A percentile compares a stretch with the other conserved stretches of the same genome.
Conservation (phyloP, 1,284 basidiomycete genomes). For the Trichosporon coremiiforme region DNA sequence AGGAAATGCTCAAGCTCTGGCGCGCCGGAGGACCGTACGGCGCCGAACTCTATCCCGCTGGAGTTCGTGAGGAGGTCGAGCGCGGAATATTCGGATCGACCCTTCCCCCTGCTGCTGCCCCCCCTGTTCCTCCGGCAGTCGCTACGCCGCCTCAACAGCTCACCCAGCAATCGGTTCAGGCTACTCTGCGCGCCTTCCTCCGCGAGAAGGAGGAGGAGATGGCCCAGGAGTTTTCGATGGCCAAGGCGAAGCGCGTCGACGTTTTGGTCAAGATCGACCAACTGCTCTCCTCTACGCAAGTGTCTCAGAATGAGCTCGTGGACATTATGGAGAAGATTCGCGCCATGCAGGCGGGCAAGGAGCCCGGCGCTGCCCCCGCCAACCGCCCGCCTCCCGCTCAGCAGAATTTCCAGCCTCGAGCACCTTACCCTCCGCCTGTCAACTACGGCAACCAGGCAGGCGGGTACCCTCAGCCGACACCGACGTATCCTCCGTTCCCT, state of each 20-base stretch:
- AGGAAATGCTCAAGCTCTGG: conserved; percentile 93
- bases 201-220: conserved; percentile 46
- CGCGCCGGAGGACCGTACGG: conserved; percentile 75
- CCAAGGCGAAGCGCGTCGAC: conserved; percentile 41
- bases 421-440: conserved; percentile 30
- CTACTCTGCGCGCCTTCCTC: conserved; percentile 36
- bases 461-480: conserved; percentile 16
- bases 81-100: conserved; percentile 46
- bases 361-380: conserved; percentile 40
- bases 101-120: conserved; percentile 1
- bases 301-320: conserved; percentile 45
- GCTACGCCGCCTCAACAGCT: conserved; percentile 18
- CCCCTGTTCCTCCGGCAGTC: background rate
- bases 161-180: conserved; percentile 33
- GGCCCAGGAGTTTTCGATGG: conserved; percentile 35
- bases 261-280: conserved; percentile 48
- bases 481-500: conserved; percentile 4
- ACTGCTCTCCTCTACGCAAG: conserved; percentile 41
- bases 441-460: conserved; percentile 5
- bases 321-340: conserved; percentile 50
- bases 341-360: conserved; percentile 49
- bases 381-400: conserved; percentile 43
- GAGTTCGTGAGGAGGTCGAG: conserved; percentile 47
- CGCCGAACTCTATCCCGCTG: conserved; percentile 67
- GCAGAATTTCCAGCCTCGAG: conserved; percentile 46